Evolutionary conservation across 345 rosid genomes (phyloP), one percentile per base, ranked within the genome.

Genomic region (Dovyalis caffra): DNA sequence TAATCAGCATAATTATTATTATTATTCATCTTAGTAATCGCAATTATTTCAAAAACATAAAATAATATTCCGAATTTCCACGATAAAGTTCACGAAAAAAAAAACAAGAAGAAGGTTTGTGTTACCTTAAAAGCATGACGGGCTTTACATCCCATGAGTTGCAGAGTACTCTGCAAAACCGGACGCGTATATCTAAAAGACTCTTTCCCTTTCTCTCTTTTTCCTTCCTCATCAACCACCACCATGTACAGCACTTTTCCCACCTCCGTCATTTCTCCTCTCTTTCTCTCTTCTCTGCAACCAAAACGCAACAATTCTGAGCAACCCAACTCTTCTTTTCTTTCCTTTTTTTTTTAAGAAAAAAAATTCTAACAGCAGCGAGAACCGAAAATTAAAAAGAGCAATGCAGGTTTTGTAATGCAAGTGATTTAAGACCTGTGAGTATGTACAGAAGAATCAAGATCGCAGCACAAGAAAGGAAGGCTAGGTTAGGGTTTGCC

Each of bases 101-200:
- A 15, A 18, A 51, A 10, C 16, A 40, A 12, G 20, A 70, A 3
- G 21, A 15, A 28, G 49, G 25, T 29, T 14, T 61, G n/a, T 18
- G n/a, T 15, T 6, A 95, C 99, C 97, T 95, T 95, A 80, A 93
- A 95, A 71, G 98, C 99, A 76, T 95, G 99, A 40, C 97, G 94
- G 15, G 99, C 88, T 82, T 95, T 95, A 83, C 99, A 95, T 31
- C 98, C 99, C 92, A 95, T 95, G 56, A 95, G 92, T 80, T 93
- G 98, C 73, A 95, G 93, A 80, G 97, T 87, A 56, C 96, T 90
- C 83, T 93, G 99, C 78, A 95, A 82, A 87, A 91, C 93, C 43
- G 98, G 82, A 71, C 98, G 96, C 73, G 98, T 88, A 67, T 91
- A 95, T 11, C 97, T 83, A 61, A 91, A 95, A 69, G 98, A 89